phyloP scores from a whole-genome alignment of 1,284 basidiomycete genomes.

The Neolentinus lepideus region DNA sequence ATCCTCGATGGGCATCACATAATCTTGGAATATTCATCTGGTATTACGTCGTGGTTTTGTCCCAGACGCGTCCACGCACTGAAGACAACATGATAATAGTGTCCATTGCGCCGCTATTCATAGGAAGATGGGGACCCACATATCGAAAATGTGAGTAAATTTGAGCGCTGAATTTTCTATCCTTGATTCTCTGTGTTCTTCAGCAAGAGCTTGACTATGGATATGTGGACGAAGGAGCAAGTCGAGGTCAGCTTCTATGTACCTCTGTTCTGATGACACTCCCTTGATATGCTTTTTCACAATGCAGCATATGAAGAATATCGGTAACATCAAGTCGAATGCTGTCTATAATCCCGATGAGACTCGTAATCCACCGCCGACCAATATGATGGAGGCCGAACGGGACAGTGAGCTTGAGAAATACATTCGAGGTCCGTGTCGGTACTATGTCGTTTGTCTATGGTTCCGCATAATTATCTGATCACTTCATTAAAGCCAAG shows the following conservation, averaged over 20 bases:
- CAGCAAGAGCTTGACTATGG: conserved; percentile 80
- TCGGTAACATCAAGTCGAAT: conserved; percentile 76
- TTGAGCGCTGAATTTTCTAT: conserved; percentile 8
- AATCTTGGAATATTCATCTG: conserved; percentile 80
- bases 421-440: conserved; percentile 65
- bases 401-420: conserved; percentile 81
- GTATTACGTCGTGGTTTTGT: conserved; percentile 31
- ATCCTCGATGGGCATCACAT: conserved; percentile 78
- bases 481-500: conserved; percentile 41
- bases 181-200: conserved; percentile 6
- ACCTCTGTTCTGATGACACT: conserved; percentile 7
- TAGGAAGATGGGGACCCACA: conserved; percentile 82
- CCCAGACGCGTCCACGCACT: conserved; percentile 3
- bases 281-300: conserved; percentile 6
- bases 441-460: background rate
- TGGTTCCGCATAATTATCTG: conserved; percentile 1
- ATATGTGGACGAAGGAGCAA: conserved; percentile 82
- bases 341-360: conserved; percentile 72
- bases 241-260: conserved; percentile 52
- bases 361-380: conserved; percentile 66
- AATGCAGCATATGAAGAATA: conserved; percentile 63
- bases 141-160: conserved; percentile 70
- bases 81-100: conserved; percentile 32
- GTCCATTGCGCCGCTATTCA: conserved; percentile 82
- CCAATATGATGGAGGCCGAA: conserved; percentile 71